Evolutionary conservation across 176 grass and related monocot genomes (phyloP).

Genomic region (Puccinellia tenuiflora): DNA sequence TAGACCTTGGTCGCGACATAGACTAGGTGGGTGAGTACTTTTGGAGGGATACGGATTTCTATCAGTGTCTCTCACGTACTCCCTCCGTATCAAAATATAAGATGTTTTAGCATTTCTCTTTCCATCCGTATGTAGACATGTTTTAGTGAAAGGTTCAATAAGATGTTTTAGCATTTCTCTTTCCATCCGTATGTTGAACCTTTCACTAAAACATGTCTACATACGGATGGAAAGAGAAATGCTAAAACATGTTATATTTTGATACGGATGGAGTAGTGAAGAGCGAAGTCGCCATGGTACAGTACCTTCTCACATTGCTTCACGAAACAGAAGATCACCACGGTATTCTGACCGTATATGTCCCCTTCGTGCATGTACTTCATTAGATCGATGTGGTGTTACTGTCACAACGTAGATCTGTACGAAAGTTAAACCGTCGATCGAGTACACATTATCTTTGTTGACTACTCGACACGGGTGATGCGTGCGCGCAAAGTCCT

Average conservation of each 20-base stretch:
- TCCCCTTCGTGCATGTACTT: too few species aligned
- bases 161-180: too few species aligned
- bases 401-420: not conserved
- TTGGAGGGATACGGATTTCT: not conserved
- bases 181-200: too few species aligned
- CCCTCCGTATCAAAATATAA: too few species aligned
- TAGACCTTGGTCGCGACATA: not conserved
- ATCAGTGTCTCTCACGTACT: too few species aligned
- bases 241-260: too few species aligned
- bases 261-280: too few species aligned
- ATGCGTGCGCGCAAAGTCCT: not conserved
- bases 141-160: too few species aligned
- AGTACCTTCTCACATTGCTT: not conserved
- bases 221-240: too few species aligned
- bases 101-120: too few species aligned
- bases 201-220: too few species aligned
- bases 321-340: not conserved
- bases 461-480: not conserved
- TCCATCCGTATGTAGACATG: too few species aligned
- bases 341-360: not conserved
- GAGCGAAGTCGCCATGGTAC: not conserved
- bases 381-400: not conserved
- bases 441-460: not conserved
- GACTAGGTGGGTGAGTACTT: not conserved
- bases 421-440: not conserved